Evolutionary conservation across 768 basidiomycete genomes (phyloP).

Genomic region (Termitomyces sp.): DNA sequence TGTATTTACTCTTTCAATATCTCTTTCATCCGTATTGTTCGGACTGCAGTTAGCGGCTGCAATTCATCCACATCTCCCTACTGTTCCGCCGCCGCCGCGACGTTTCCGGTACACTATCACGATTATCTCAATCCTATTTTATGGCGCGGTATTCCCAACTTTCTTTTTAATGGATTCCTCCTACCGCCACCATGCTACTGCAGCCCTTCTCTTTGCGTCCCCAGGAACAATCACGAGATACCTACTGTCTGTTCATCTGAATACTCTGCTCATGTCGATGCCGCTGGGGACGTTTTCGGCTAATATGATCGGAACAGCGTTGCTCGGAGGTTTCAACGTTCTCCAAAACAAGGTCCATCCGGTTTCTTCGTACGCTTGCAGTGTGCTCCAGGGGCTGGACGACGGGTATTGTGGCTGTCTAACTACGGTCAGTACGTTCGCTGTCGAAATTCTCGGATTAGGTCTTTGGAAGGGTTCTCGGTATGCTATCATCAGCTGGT

Average conservation of each 20-base stretch:
- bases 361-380: conserved; percentile 47
- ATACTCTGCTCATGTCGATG: conserved; percentile 53
- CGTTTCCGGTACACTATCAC: conserved; percentile 47
- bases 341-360: conserved; percentile 52
- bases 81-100: conserved; percentile 35
- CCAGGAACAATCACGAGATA: conserved; percentile 88
- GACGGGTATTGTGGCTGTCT: conserved; percentile 97
- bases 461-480: conserved; percentile 51
- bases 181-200: conserved; percentile 77
- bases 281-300: conserved; percentile 78
- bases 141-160: conserved; percentile 69
- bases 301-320: conserved; percentile 75
- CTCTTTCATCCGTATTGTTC: conserved; percentile 71
- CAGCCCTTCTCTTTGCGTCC: conserved; percentile 85
- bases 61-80: conserved; percentile 35
- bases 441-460: conserved; percentile 67
- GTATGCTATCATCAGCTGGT: conserved; percentile 70
- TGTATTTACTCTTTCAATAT: conserved; percentile 71
- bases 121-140: conserved; percentile 54
- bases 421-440: conserved; percentile 92
- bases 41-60: conserved; percentile 59
- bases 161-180: conserved; percentile 68
- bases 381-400: conserved; percentile 71
- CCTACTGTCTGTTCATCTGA: conserved; percentile 66
- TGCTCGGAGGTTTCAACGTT: conserved; percentile 71